phyloP scores from a whole-genome alignment of 345 rosid species.

The Lenwebbia sp. region DNA sequence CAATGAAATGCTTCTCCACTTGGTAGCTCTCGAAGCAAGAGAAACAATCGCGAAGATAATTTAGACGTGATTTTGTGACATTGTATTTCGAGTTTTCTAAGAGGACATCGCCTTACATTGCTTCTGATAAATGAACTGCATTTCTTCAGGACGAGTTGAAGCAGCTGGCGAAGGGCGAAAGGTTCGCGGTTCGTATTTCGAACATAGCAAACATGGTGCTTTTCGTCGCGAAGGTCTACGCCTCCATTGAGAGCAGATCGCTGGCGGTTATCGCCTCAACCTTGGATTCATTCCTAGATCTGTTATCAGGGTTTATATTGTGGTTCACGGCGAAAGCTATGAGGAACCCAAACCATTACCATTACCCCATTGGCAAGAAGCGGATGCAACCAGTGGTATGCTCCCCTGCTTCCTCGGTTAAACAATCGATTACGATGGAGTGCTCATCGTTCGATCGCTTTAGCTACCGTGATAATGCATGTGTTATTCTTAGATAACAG shows the following conservation, averaged over 20 bases:
- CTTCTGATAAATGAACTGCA: not conserved
- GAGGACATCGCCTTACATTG: not conserved
- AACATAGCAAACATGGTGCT: constrained; percentile 56
- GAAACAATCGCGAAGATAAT: too few species aligned
- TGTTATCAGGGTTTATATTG: constrained; percentile 70
- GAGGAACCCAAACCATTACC: constrained; percentile 59
- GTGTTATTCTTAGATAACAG: not conserved
- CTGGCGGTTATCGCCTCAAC: constrained; percentile 84
- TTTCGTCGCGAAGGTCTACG: constrained; percentile 64
- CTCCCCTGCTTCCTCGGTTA: not conserved
- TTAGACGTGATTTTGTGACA: not conserved
- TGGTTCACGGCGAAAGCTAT: constrained; percentile 83
- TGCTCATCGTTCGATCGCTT: not conserved
- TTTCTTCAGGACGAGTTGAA: constrained; percentile 49
- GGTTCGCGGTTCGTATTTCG: constrained; percentile 46
- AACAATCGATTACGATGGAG: not conserved
- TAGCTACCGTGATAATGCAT: not conserved
- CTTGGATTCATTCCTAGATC: constrained; percentile 76
- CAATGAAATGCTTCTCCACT: too few species aligned
- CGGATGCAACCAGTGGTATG: constrained; percentile 88
- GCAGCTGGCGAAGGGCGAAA: constrained; percentile 58
- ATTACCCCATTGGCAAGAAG: constrained; percentile 72
- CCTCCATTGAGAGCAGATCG: constrained; percentile 60
- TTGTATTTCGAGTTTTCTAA: not conserved
- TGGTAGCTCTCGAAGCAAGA: too few species aligned